Conservation (phyloP, 352 stramenopile species). For the Saprolegnia diclina region DNA sequence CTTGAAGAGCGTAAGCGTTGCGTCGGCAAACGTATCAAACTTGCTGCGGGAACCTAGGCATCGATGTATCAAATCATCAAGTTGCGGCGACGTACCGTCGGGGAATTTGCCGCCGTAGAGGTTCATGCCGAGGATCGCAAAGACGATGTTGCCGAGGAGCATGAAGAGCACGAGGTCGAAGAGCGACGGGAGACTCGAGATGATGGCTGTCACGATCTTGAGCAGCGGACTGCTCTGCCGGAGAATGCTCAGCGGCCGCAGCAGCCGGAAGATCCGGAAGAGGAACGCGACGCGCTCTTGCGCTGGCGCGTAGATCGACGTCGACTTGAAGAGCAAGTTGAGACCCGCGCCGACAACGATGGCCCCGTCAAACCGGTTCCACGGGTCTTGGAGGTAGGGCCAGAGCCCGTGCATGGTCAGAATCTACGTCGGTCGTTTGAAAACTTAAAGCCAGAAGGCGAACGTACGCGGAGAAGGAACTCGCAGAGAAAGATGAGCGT, state of each 20-base stretch:
- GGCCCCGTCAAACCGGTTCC: constrained; percentile 74
- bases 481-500: constrained; percentile 67
- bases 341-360: constrained; percentile 55
- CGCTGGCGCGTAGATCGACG: constrained; percentile 33
- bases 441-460: too few relatives aligned
- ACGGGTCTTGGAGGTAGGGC: constrained; percentile 68
- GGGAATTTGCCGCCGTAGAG: constrained; percentile 74
- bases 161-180: constrained; percentile 57
- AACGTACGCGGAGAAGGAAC: constrained; percentile 44
- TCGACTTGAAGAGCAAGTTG: constrained; percentile 59
- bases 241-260: constrained; percentile 68
- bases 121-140: constrained; percentile 81
- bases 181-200: constrained; percentile 61
- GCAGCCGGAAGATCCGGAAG: constrained; percentile 68
- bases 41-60: constrained; percentile 32
- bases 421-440: constrained; percentile 30
- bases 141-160: constrained; percentile 62
- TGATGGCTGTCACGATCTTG: constrained; percentile 60
- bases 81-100: constrained; percentile 40
- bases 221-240: constrained; percentile 71
- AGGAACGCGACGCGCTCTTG: constrained; percentile 58
- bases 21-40: constrained; percentile 81
- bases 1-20: constrained; percentile 81
- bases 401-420: constrained; percentile 47
- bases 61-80: background rate